Base-by-base conservation (phyloP, 441 rosid species). In the Populus hybrid region DNA sequence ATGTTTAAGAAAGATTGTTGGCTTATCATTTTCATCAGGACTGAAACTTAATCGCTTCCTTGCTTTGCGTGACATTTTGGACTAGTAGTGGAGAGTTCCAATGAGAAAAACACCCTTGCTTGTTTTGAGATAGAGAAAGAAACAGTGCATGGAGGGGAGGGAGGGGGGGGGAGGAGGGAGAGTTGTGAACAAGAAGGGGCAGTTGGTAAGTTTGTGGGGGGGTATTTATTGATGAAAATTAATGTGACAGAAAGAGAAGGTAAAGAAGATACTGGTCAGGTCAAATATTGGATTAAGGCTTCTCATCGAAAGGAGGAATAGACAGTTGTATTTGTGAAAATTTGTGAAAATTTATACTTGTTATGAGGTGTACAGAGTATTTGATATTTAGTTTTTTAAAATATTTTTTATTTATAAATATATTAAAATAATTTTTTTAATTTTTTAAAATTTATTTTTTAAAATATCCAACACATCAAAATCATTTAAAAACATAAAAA, bases 171-270 rank as follows among this genome's bases (percentile, higher is more conserved):
- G 29, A 28, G 29, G 78, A 76, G 36, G 36, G 69, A 65, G 29
- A 3, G 36, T 16, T 67, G 69, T 66, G 65, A 59, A 6, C 42
- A 59, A 50, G 75, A 81, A 73, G 73, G 53, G 71, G 71, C 71
- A 40, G 67, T 4, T 31, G 75, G 31, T 42, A 38, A 59, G 77
- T 29, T 16, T 74, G 73, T 10, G 20, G 64, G 66, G 77, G 50
- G 83, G n/a, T 78, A 84, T 81, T 76, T 88, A 82, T 79, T 61
- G 79, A 77, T 21, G 80, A 71, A 50, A 53, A 53, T 66, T 42
- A 70, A 53, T 38, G 50, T 38, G 73, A 35, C 31, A 18, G 28
- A 65, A 63, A 53, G 81, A 59, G 28, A 61, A 69, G 63, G 38
- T 12, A 40, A 68, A 75, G 40, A 69, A 77, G 36, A 66, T 53